Base-by-base conservation (phyloP, 495 filamentous ascomycete species). In the Aspergillus egyptiacus region DNA sequence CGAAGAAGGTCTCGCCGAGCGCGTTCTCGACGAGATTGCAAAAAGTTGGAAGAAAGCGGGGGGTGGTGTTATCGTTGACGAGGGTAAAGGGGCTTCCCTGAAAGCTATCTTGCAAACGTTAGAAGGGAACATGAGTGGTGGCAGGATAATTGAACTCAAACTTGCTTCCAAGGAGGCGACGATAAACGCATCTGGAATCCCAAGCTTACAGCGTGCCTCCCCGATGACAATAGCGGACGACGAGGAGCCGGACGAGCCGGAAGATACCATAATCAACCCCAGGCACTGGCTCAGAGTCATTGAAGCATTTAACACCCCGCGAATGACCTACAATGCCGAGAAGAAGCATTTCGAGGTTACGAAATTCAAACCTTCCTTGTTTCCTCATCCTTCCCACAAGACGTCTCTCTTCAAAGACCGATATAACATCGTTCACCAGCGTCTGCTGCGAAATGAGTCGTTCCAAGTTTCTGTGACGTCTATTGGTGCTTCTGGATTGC, bases 261-360 rank as follows among this genome's bases (percentile, higher is more conserved):
- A 77, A 10, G 76, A 82, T 7, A 52, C 69, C 0, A 48, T 71
- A 8, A 74, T 71, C 15, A 82, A 94, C 58, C 78, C 84, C 0
- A 75, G 89, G 48, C 76, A 75, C 43, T 95, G 87, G 87, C 64
- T 94, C 14, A 89, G 85, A 57, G 74, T 90, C 2, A 72, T 91
- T 24, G 74, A 75, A 35, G 88, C 90, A 8, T 91, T 85, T 65
- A 81, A 89, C n/a, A 87, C 94, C 64, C 94, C 94, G 32, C 80
- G 88, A 31, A 70, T 91, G 55, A 68, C 82, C 18, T 98, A 96
- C 64, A 95, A 95, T 58, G 75, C 82, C 17, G 74, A 76, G 17
- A 95, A 94, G 71, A 96, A 91, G 60, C 85, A 95, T 58, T 97
- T 98, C 58, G 89, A 96, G 55, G 80, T 77, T 58, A 69, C 78